A percentile compares a stretch with the other conserved stretches of the same genome.
These are phyloP conservation scores for Komagataella mondaviorum DNA, from an alignment of 805 yeast species.

Conservation along the genomic window DNA sequence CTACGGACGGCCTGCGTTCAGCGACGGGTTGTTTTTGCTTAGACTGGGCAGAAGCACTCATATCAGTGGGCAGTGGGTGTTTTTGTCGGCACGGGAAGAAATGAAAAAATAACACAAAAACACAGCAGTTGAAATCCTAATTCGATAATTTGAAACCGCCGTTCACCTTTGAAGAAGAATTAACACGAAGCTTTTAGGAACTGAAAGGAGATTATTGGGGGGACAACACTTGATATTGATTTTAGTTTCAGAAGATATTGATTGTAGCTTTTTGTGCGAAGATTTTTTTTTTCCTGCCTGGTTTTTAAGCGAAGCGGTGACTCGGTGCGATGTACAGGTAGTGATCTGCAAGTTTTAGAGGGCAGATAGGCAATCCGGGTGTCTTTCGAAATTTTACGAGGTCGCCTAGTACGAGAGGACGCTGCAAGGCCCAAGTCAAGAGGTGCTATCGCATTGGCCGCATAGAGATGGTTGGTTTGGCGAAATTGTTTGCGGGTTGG, in stretches of 20 bases:
- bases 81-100: not conserved
- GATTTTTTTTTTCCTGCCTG: not conserved
- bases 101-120: not conserved
- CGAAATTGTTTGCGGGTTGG: too few relatives aligned
- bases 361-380: too few relatives aligned
- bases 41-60: constrained; percentile 14
- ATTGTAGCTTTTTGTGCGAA: not conserved
- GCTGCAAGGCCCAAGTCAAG: too few relatives aligned
- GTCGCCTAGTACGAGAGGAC: too few relatives aligned
- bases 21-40: constrained; percentile 49
- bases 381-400: too few relatives aligned
- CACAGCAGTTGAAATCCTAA: not conserved
- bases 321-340: not conserved
- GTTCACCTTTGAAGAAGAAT: not conserved
- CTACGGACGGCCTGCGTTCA: constrained; percentile 47
- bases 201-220: not conserved
- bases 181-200: not conserved
- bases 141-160: not conserved
- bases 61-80: not conserved
- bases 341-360: too few relatives aligned
- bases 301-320: not conserved
- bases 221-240: not conserved
- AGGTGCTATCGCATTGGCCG: too few relatives aligned
- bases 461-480: too few relatives aligned
- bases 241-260: not conserved